phyloP scores from a whole-genome alignment of 306 rosid genomes.

The Cicer judaicum region DNA sequence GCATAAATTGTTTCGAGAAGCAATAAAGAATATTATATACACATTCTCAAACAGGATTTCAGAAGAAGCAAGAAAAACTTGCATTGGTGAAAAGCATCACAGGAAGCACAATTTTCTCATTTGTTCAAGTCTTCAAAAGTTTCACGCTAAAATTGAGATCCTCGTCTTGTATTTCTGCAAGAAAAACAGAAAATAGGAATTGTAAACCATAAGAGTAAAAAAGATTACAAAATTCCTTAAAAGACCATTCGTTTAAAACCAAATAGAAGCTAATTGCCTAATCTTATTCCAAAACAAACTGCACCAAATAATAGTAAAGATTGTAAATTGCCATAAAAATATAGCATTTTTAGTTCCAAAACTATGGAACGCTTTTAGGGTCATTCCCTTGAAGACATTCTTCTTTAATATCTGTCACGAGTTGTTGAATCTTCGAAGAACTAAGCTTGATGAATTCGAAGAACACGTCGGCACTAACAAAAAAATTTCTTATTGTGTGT shows the following conservation, averaged over 20 bases:
- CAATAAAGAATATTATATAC: too few relatives aligned
- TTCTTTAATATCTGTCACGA: too few relatives aligned
- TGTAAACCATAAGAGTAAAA: constrained; percentile 22
- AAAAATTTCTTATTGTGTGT: too few relatives aligned
- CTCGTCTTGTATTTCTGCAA: constrained; percentile 53
- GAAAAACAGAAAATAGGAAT: constrained; percentile 35
- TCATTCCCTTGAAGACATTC: too few relatives aligned
- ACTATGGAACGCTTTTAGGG: too few relatives aligned
- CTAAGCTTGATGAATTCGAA: too few relatives aligned
- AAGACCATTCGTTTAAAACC: background rate
- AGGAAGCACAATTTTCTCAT: background rate
- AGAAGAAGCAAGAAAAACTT: background rate
- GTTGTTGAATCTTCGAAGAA: too few relatives aligned
- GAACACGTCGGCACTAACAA: too few relatives aligned
- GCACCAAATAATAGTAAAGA: constrained; percentile 25
- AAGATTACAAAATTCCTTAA: too few relatives aligned
- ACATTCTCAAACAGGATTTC: background rate
- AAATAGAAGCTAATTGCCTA: constrained; percentile 10
- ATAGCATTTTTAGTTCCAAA: background rate
- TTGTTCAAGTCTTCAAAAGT: constrained; percentile 43
- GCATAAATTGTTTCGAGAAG: too few relatives aligned
- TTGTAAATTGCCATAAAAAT: constrained; percentile 9
- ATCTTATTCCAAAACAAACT: background rate
- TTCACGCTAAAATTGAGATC: constrained; percentile 35
- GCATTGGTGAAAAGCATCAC: background rate